Percentiles rank a stretch among this genome's conserved stretches.
Evolutionary conservation across 2,329 filamentous ascomycete species (phyloP).

Genomic region (Zymoseptoria ardabiliae): DNA sequence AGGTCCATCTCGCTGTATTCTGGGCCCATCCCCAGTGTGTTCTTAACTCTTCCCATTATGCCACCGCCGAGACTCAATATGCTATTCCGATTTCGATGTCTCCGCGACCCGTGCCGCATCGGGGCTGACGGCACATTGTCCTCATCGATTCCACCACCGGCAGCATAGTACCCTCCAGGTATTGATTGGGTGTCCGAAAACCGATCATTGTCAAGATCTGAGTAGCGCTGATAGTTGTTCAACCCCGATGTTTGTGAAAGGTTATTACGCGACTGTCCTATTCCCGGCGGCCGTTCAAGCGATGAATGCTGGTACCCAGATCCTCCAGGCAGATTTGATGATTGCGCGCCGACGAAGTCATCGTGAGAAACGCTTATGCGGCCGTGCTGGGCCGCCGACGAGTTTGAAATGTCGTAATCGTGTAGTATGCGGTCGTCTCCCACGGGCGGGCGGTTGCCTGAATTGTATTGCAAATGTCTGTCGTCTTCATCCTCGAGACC

Average conservation of each 20-base stretch:
- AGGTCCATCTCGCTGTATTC: slow-evolving; percentile 98
- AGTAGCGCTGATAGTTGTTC: slow-evolving; percentile 85
- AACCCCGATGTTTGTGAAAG: slow-evolving; percentile 74
- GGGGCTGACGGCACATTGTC: slow-evolving; percentile 43
- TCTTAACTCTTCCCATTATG: slow-evolving; percentile 78
- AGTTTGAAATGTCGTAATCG: slow-evolving; percentile 63
- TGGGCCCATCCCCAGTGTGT: slow-evolving; percentile 76
- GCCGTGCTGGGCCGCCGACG: slow-evolving; percentile 50
- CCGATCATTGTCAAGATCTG: slow-evolving; percentile 77
- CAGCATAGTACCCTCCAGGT: slow-evolving; percentile 61
- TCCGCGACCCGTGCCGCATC: slow-evolving; percentile 43
- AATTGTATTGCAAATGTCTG: slow-evolving; percentile 63
- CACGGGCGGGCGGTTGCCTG: slow-evolving; percentile 68
- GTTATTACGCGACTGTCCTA: slow-evolving; percentile 34
- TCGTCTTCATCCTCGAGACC: slow-evolving; percentile 57
- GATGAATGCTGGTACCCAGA: slow-evolving; percentile 34
- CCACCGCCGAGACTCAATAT: slow-evolving; percentile 81
- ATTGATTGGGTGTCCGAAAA: slow-evolving; percentile 52
- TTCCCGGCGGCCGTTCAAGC: slow-evolving; percentile 31
- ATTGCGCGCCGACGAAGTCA: slow-evolving; percentile 69
- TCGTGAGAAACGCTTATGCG: slow-evolving; percentile 90
- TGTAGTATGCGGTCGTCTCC: slow-evolving; percentile 75
- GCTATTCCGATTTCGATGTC: slow-evolving; percentile 66
- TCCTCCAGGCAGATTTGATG: slow-evolving; percentile 39
- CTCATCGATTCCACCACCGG: slow-evolving; percentile 54